Base-by-base conservation (phyloP, 495 filamentous ascomycete species). In the Penicillium paradoxum region DNA sequence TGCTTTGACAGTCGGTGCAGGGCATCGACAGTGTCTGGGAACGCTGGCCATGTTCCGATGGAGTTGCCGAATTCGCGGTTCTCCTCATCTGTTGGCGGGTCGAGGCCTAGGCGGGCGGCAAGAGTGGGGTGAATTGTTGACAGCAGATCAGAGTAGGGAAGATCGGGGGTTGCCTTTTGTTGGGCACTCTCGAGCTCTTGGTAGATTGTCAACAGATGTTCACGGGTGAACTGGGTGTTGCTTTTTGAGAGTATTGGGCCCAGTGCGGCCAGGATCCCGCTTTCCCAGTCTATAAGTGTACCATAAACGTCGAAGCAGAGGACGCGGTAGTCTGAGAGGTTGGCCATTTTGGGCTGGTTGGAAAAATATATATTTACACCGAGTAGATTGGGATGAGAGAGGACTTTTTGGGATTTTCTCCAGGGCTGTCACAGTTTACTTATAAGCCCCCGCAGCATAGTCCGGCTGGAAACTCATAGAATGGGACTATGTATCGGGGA, bases 241-340 rank as follows among this genome's bases (percentile, higher is more conserved):
- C 75, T 65, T 15, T 67, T 67, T 13, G 66, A 53, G 40, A 75
- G 57, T 13, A 77, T 61, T 4, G 79, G 76, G 18, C 63, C 52
- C 7, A 79, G 56, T 4, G 69, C 67, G 2, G 52, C 25, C 27
- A 74, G 57, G 21, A 78, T 72, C 29, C 74, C 74, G 6, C 43
- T 50, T 65, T 90, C 81, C 86, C 85, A 89, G 74, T 91, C 86
- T 44, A 92, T 83, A 21, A 91, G 78, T 0, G 89, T 95, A 65
- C 88, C 86, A 66, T 89, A 92, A 74, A 87, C 81, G 66, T 95
- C 88, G 72, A 95, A 93, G 62, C 71, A 74, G 29, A 90, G 81
- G 49, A 83, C 63, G 4, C 60, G 66, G 65, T 71, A 81, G 53
- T 69, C 51, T 15, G 65, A 65, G 17, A 80, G 67, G 18, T 43